Percentiles rank a stretch among this genome's conserved stretches.
Conservation (phyloP, 805 yeast genomes). For the Metschnikowia kunwiensis region DNA sequence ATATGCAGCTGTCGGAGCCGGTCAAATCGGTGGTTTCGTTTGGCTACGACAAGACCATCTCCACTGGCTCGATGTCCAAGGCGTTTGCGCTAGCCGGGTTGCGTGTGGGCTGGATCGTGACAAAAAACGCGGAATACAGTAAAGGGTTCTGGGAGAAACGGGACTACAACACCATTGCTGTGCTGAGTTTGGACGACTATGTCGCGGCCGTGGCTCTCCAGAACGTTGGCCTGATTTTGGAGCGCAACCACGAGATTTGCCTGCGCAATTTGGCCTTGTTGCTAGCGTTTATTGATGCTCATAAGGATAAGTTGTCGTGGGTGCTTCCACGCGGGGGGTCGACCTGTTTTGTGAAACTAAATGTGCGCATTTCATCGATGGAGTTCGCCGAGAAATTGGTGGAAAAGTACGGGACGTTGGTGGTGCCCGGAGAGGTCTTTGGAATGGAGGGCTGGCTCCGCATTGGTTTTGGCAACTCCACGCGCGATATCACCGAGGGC, state of each 20-base stretch:
- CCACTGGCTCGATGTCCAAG: conserved; percentile 53
- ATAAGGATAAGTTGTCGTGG: conserved; percentile 35
- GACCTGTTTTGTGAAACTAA: conserved; percentile 41
- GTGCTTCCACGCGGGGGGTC: conserved; percentile 49
- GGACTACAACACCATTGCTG: conserved; percentile 51
- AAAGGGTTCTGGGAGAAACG: conserved; percentile 37
- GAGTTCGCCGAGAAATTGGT: conserved; percentile 37
- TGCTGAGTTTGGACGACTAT: conserved; percentile 45
- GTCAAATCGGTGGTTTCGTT: conserved; percentile 38
- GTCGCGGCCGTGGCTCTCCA: conserved; percentile 43
- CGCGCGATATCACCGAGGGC: conserved; percentile 34
- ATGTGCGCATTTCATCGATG: conserved; percentile 26
- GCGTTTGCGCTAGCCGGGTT: conserved; percentile 54
- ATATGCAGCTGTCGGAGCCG: conserved; percentile 22
- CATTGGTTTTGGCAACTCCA: conserved; percentile 48
- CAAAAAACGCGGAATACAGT: conserved; percentile 30
- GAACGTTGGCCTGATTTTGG: conserved; percentile 32
- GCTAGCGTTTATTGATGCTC: conserved; percentile 29
- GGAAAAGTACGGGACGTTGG: conserved; percentile 30
- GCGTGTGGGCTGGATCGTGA: conserved; percentile 51
- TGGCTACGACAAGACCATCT: conserved; percentile 41
- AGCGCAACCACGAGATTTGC: conserved; percentile 42
- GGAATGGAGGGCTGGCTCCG: conserved; percentile 39
- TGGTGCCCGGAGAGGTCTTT: conserved; percentile 48
- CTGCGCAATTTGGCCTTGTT: conserved; percentile 33